Evolutionary conservation across 345 rosid species (phyloP), one percentile per base, ranked within the genome.

Genomic region (Arabidopsis suecica): DNA sequence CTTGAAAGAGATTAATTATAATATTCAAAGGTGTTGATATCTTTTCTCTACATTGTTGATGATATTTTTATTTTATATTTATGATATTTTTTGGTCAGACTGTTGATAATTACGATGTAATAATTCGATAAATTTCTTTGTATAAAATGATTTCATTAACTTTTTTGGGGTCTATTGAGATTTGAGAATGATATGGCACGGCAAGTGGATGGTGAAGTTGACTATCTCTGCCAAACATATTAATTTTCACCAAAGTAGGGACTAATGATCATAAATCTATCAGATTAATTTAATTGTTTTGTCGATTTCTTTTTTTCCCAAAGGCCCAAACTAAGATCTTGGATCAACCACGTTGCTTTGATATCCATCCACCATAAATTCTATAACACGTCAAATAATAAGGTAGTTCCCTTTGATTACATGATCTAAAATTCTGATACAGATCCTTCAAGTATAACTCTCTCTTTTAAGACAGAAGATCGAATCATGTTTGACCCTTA

Each of bases 131-230:
- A 22, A 10, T 34, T 65, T 30, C 30, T n/a, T n/a, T 18, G 45
- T 7, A 47, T 2, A 2, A 22, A 64, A 65, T 74, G 65, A 65
- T 74, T 34, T 74, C 34, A 45, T 37, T 36, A 23, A 48, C 60
- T 66, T 66, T 73, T 25, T 18, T 3, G 23, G 71, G 67, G 60
- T 37, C 51, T 66, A 33, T 16, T 66, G 60, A 74, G 67, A 74
- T 23, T 16, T 66, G 60, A 74, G 67, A 74, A 47, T 47, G 72
- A 74, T 48, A 57, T 66, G 41, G 51, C 66, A 57, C 34, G 44
- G 23, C 73, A 66, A 74, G 61, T 49, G 58, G 72, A 58, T 58
- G 61, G 61, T 28, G 9, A 74, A 74, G 61, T 65, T 74, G 64
- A 73, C 71, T 34, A 44, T 64, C 48, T 33, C 32, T 9, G 57